These are phyloP conservation scores for Candida succiphila DNA, from an alignment of 805 yeast species.

Conservation along the genomic window DNA sequence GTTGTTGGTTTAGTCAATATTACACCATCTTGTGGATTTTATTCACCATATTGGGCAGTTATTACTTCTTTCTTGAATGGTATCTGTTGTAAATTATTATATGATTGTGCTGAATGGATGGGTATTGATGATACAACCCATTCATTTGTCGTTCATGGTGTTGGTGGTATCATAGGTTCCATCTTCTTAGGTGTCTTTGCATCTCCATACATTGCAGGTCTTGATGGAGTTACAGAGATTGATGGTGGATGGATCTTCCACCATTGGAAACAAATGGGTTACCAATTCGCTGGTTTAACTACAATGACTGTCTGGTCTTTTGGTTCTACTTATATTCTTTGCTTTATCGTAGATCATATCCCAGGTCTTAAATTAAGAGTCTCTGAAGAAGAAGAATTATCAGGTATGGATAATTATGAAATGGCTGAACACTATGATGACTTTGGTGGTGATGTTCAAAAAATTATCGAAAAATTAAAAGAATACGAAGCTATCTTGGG, in stretches of 20 bases:
- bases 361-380: constrained; percentile 41
- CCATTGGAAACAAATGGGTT: constrained; percentile 34
- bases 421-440: constrained; percentile 29
- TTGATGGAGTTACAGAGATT: constrained; percentile 33
- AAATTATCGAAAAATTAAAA: background rate
- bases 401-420: constrained; percentile 41
- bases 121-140: constrained; percentile 36
- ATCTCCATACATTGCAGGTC: constrained; percentile 29
- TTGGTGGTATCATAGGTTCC: constrained; percentile 38
- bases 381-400: constrained; percentile 33
- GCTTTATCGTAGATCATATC: constrained; percentile 37
- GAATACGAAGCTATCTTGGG: background rate
- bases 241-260: constrained; percentile 38
- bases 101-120: constrained; percentile 27
- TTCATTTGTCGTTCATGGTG: constrained; percentile 35
- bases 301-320: constrained; percentile 35
- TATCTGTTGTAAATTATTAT: constrained; percentile 24
- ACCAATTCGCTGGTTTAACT: constrained; percentile 34
- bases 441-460: constrained; percentile 1
- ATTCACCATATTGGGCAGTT: constrained; percentile 37
- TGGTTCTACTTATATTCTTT: constrained; percentile 30
- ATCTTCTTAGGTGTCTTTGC: constrained; percentile 36
- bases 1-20: constrained; percentile 36
- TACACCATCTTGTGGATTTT: constrained; percentile 36
- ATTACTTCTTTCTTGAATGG: constrained; percentile 31